phyloP scores from a whole-genome alignment of 2,329 filamentous ascomycete species.

The Stagonosporopsis rhizophila region DNA sequence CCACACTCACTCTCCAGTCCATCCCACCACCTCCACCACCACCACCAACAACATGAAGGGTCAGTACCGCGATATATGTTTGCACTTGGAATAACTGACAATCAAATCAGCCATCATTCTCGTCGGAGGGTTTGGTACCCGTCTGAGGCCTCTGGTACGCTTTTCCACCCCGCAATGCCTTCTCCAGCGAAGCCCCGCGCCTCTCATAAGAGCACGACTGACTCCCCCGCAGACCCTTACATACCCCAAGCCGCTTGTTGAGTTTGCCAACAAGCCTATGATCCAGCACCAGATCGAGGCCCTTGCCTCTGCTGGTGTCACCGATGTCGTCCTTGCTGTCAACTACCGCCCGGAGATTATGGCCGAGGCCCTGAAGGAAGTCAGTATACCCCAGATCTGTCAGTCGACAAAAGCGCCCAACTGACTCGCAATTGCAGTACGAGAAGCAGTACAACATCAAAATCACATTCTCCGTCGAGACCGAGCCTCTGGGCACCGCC shows the following conservation, averaged over 20 bases:
- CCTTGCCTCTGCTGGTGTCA: slow-evolving; percentile 90
- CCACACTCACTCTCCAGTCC: slow-evolving; percentile 17
- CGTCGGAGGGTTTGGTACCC: slow-evolving; percentile 98
- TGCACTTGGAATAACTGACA: slow-evolving; percentile 18
- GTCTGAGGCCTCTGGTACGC: slow-evolving; percentile 88
- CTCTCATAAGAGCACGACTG: slow-evolving; percentile 27
- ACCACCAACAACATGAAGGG: slow-evolving; percentile 51
- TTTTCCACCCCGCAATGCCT: slow-evolving; percentile 26
- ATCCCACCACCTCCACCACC: slow-evolving; percentile 6
- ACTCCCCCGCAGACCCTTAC: slow-evolving; percentile 77
- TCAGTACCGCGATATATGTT: slow-evolving; percentile 17
- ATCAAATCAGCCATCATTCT: slow-evolving; percentile 82
- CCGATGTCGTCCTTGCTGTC: slow-evolving; percentile 95
- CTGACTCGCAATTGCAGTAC: slow-evolving; percentile 62
- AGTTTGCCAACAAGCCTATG: slow-evolving; percentile 99
- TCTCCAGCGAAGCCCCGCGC: slow-evolving; percentile 29
- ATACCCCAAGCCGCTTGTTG: slow-evolving; percentile 94
- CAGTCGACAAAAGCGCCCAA: slow-evolving; percentile 1
- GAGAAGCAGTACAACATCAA: slow-evolving; percentile 91
- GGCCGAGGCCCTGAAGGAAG: slow-evolving; percentile 91
- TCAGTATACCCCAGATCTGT: slow-evolving; percentile 51
- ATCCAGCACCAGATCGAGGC: slow-evolving; percentile 98
- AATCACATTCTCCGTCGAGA: slow-evolving; percentile 97
- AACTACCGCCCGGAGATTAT: slow-evolving; percentile 99
- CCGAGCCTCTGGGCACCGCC: slow-evolving; percentile 92